Evolutionary conservation across 495 filamentous ascomycete genomes (phyloP), one percentile per base, ranked within the genome.

Genomic region (Pseudevernia furfuracea): DNA sequence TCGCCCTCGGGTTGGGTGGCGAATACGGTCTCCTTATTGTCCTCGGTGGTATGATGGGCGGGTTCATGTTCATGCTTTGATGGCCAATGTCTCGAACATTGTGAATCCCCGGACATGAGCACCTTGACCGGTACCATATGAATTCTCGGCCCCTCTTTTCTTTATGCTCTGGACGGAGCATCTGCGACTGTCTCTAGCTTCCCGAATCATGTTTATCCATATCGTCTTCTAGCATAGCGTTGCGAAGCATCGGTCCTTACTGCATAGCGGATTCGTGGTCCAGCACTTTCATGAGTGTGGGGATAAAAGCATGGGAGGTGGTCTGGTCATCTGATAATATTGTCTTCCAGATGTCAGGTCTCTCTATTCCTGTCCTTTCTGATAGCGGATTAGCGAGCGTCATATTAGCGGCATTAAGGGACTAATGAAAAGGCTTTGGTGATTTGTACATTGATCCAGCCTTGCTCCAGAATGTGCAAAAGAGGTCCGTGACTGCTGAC

Each of bases 21-120:
- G 77, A 82, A 25, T 87, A 86, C 70, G 85, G 86, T 25, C 73
- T 87, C 14, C 77, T 74, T 28, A 68, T 83, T 10, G 69, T 89
- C 11, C 72, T 85, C 25, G 81, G 77, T 43, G 80, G 83, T 28
- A 70, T 92, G 60, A 80, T 85, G 65, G 86, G 81, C 48, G 89
- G 86, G 0, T 85, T 90, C 69, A 79, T 85, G 34, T 63, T 83
- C 61, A 68, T 88, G 68, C 76, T 89, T 41, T 90, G 70, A 78
- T 63, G 53, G 39, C 28, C 28, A 34, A 34, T 17, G 5, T 21
- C 14, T 34, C 10, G 15, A 34, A 6, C 15, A 34, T 19, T 55
- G 28, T 34, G 28, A n/a, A n/a, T 9, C 17, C 17, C 12, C 14
- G 4, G 17, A 30, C 3, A 32, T 21, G 21, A n/a, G 19, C 30